Evolutionary conservation across 306 rosid genomes (phyloP).

Genomic region (Clitoria ternatea): DNA sequence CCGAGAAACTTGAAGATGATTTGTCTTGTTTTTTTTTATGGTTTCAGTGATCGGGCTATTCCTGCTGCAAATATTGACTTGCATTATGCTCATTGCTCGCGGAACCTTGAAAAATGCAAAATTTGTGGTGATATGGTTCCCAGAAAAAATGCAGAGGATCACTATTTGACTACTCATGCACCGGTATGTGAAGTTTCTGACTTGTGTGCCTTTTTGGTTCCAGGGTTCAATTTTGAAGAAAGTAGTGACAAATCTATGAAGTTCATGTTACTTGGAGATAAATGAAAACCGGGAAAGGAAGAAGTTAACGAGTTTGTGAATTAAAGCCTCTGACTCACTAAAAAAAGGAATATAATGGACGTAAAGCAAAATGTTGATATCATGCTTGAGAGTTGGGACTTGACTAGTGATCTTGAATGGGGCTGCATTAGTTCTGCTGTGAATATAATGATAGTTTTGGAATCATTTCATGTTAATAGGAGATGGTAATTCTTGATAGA

Average conservation of each 20-base stretch:
- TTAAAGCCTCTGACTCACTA: too few species aligned
- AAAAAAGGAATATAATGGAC: too few species aligned
- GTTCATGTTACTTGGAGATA: neutral
- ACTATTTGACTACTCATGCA: conserved; percentile 82
- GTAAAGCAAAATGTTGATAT: too few species aligned
- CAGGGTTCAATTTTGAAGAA: neutral
- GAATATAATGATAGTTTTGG: neutral
- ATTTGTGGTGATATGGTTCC: conserved; percentile 96
- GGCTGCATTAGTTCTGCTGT: too few species aligned
- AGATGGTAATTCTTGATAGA: neutral
- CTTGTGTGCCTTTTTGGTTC: neutral
- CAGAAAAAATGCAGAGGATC: conserved; percentile 61
- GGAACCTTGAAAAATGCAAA: conserved; percentile 90
- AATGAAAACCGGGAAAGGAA: too few species aligned
- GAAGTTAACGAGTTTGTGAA: too few species aligned
- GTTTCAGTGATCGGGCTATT: conserved; percentile 73
- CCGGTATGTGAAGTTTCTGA: conserved; percentile 61
- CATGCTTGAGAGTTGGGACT: too few species aligned
- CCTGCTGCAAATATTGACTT: conserved; percentile 77
- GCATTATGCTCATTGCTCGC: conserved; percentile 86
- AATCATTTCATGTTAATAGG: neutral
- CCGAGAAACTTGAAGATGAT: conserved; percentile 7
- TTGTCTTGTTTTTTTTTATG: conserved; percentile 44
- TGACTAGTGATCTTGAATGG: too few species aligned
- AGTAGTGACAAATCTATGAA: neutral